Evolutionary conservation across 1,139 yeast species (phyloP).

Genomic region (Pneumocystis sp.): DNA sequence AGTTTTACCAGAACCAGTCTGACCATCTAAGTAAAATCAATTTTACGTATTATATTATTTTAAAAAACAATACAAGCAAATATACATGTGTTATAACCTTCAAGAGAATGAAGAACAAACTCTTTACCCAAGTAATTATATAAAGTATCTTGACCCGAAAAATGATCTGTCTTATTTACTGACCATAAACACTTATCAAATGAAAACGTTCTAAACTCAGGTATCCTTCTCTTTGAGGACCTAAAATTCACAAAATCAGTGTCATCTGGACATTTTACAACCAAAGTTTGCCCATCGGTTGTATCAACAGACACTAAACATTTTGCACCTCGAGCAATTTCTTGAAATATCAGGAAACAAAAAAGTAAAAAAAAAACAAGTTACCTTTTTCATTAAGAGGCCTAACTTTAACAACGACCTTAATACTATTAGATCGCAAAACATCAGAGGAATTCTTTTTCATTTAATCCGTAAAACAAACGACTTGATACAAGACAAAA

Average conservation of each 20-base stretch:
- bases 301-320: conserved; percentile 16
- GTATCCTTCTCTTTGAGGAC: conserved; percentile 5
- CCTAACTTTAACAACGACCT: conserved; percentile 28
- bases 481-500: neutral
- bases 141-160: conserved; percentile 31
- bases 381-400: conserved; percentile 21
- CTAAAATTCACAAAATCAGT: conserved; percentile 1
- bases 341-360: conserved; percentile 16
- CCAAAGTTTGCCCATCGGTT: conserved; percentile 19
- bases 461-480: neutral
- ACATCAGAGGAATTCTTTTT: neutral
- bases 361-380: neutral
- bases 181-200: conserved; percentile 8
- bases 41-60: neutral
- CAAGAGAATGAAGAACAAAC: conserved; percentile 45
- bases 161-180: neutral
- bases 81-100: conserved; percentile 60
- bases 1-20: conserved; percentile 63
- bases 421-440: conserved; percentile 21
- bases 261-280: conserved; percentile 17
- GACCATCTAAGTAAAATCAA: conserved; percentile 34
- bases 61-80: conserved; percentile 32
- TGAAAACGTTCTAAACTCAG: conserved; percentile 13
- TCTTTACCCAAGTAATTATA: conserved; percentile 43
- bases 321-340: conserved; percentile 16